Conservation (phyloP, 2,329 filamentous ascomycete genomes). For the Tolypocladium guangdongense region DNA sequence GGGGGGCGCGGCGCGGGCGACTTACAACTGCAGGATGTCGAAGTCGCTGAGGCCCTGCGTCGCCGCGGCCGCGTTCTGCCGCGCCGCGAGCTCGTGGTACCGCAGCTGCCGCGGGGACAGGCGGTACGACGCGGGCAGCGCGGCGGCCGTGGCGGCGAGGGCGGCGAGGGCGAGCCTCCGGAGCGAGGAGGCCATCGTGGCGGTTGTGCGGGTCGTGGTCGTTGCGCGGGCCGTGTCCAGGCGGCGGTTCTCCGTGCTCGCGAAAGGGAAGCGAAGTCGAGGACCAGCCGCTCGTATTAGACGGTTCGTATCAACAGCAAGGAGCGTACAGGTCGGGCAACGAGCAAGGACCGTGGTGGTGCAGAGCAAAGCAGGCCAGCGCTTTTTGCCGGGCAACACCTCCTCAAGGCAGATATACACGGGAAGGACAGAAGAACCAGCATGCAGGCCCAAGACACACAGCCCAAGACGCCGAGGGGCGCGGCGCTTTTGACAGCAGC, state of each 20-base stretch:
- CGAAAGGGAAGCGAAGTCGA: background rate
- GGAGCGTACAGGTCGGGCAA: background rate
- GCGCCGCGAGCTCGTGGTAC: constrained; percentile 36
- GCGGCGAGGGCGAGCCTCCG: constrained; percentile 33
- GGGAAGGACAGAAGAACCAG: background rate
- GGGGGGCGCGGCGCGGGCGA: too few relatives aligned
- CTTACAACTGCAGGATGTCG: constrained; percentile 50
- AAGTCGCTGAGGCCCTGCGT: constrained; percentile 37
- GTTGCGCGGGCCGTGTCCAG: too few relatives aligned
- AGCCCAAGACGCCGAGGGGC: background rate
- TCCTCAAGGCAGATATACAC: background rate
- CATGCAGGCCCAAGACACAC: background rate
- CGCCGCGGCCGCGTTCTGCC: constrained; percentile 37
- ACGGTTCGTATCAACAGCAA: background rate
- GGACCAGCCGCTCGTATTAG: constrained; percentile 3
- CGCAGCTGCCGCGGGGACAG: constrained; percentile 32
- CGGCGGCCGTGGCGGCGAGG: constrained; percentile 34
- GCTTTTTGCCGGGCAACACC: constrained; percentile 1
- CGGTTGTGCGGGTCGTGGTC: too few relatives aligned
- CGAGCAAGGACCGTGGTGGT: constrained; percentile 4
- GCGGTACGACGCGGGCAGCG: constrained; percentile 33
- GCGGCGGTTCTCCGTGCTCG: too few relatives aligned
- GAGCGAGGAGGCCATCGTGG: constrained; percentile 17
- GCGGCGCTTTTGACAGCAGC: background rate
- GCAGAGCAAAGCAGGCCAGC: constrained; percentile 8